Conservation (phyloP, 257 asterid species). For the Solanum habrochaites region DNA sequence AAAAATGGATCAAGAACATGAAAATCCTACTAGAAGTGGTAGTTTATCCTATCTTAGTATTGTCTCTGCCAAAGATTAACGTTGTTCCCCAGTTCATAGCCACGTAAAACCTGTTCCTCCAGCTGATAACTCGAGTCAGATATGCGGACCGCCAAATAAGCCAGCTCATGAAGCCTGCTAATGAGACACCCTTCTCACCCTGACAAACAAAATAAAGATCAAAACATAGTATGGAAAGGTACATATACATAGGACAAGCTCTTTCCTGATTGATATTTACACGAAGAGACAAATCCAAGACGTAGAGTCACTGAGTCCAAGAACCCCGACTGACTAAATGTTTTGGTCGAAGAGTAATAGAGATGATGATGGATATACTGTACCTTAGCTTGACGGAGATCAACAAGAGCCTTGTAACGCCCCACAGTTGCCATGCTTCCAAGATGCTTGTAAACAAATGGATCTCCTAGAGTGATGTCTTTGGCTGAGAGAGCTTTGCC, state of each 20-base stretch:
- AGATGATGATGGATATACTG: neutral
- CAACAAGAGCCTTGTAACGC: conserved; percentile 84
- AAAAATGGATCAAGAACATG: neutral
- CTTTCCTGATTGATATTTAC: neutral
- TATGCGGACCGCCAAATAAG: conserved; percentile 84
- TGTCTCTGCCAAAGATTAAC: conserved; percentile 76
- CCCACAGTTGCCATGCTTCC: conserved; percentile 98
- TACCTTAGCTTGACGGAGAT: conserved; percentile 80
- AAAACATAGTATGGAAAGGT: neutral
- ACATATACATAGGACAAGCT: neutral
- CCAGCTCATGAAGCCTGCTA: conserved; percentile 79
- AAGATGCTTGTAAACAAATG: conserved; percentile 66
- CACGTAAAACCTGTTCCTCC: conserved; percentile 89
- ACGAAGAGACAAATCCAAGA: neutral
- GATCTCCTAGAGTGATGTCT: conserved; percentile 59
- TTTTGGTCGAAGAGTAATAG: neutral
- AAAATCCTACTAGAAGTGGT: neutral
- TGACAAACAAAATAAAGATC: conserved; percentile 6
- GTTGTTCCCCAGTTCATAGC: conserved; percentile 89
- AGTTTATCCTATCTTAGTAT: conserved; percentile 44
- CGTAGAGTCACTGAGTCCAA: neutral
- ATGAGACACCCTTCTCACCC: conserved; percentile 53
- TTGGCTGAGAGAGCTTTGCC: conserved; percentile 63
- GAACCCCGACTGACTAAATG: neutral
- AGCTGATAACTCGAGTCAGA: conserved; percentile 69